These are phyloP conservation scores for Anethum foeniculum DNA, from an alignment of 140 eudicot species.

Conservation along the genomic window DNA sequence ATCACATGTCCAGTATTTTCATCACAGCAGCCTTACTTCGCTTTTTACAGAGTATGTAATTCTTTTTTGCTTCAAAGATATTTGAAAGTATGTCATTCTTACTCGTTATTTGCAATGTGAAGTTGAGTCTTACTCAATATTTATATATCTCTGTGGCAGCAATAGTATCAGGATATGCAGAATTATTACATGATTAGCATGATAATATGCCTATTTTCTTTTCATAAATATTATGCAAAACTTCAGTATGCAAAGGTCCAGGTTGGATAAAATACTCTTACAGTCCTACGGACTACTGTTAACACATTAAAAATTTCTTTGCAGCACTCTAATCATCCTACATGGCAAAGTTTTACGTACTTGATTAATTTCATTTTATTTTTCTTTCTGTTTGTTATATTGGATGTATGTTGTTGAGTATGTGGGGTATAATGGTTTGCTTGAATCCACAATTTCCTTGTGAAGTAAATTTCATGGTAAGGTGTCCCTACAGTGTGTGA, in stretches of 20 bases:
- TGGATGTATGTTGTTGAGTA: not conserved
- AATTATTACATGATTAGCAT: not conserved
- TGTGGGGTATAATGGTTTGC: not conserved
- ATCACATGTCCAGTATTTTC: constrained; percentile 73
- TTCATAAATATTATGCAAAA: not conserved
- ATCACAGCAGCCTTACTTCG: constrained; percentile 95
- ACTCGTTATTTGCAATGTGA: not conserved
- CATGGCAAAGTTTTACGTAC: not conserved
- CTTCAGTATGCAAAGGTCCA: not conserved
- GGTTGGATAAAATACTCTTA: not conserved
- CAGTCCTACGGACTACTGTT: not conserved
- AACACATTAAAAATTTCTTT: not conserved
- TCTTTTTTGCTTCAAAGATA: not conserved
- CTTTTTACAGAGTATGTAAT: constrained; percentile 67
- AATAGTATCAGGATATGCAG: not conserved
- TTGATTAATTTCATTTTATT: not conserved
- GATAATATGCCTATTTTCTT: not conserved
- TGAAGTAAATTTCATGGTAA: not conserved
- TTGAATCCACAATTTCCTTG: not conserved
- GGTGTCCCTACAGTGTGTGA: not conserved
- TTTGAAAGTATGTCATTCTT: constrained; percentile 33
- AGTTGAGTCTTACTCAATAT: not conserved
- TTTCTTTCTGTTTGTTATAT: not conserved
- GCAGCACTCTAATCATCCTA: not conserved
- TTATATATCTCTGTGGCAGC: not conserved